Evolutionary conservation across 768 basidiomycete species (phyloP).

Genomic region (Ramaria rubella): DNA sequence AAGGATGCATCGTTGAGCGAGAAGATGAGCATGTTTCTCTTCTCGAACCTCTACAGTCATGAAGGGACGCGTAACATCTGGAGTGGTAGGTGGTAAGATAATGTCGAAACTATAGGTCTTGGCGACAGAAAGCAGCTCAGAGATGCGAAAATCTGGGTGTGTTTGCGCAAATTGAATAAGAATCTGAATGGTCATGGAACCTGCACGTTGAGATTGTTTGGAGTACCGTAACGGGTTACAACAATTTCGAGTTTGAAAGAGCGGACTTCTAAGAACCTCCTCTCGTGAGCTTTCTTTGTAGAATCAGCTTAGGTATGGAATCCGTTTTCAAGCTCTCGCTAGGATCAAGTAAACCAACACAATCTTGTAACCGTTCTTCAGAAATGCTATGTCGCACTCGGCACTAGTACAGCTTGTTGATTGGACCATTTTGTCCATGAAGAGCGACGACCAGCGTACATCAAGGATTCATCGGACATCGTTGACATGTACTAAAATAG

Average conservation of each 20-base stretch:
- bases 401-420: neutral
- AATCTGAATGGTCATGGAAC: constrained; percentile 27
- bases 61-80: constrained; percentile 59
- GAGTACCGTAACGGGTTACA: too few relatives aligned
- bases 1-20: constrained; percentile 73
- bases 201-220: too few relatives aligned
- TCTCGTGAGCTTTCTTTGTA: too few relatives aligned
- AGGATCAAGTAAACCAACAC: too few relatives aligned
- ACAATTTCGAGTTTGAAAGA: too few relatives aligned
- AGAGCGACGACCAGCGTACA: neutral
- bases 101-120: constrained; percentile 65
- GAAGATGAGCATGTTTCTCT: constrained; percentile 66
- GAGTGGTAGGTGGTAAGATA: constrained; percentile 41
- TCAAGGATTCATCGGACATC: too few relatives aligned
- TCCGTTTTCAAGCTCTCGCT: too few relatives aligned
- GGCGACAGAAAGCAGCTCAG: constrained; percentile 72
- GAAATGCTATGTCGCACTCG: neutral
- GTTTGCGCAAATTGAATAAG: constrained; percentile 76
- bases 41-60: constrained; percentile 62
- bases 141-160: constrained; percentile 77
- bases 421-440: neutral
- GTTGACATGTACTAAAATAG: too few relatives aligned
- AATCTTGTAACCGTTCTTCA: too few relatives aligned
- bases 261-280: too few relatives aligned
- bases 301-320: too few relatives aligned